Evolutionary conservation across 1,284 basidiomycete species (phyloP).

Genomic region (Leccinum griseonigrum): DNA sequence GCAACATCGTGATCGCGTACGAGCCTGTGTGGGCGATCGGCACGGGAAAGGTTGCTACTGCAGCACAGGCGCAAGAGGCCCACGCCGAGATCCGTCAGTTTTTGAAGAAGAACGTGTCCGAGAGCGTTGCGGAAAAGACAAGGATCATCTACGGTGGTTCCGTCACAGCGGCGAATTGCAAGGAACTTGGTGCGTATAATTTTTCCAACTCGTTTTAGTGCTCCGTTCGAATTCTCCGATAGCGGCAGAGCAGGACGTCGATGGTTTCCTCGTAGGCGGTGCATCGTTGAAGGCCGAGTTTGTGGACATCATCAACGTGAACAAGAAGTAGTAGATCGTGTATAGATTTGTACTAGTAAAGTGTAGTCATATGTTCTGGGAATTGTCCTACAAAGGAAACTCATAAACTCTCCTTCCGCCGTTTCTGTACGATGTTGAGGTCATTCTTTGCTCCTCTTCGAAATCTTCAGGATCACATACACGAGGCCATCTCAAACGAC

Average conservation of each 20-base stretch:
- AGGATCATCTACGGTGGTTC: constrained; percentile 97
- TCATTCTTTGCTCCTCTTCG: constrained; percentile 31
- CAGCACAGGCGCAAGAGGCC: constrained; percentile 90
- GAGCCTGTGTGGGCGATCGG: constrained; percentile 99
- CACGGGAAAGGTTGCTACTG: constrained; percentile 93
- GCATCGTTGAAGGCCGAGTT: constrained; percentile 98
- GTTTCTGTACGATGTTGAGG: constrained; percentile 19
- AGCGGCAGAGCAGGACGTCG: constrained; percentile 84
- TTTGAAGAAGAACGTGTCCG: constrained; percentile 66
- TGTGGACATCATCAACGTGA: constrained; percentile 86
- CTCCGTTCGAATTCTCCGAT: neutral
- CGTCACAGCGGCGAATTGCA: constrained; percentile 86
- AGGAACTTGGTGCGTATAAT: constrained; percentile 58
- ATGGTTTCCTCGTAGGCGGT: constrained; percentile 99
- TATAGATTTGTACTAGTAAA: neutral
- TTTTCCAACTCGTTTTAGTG: neutral
- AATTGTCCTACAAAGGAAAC: neutral
- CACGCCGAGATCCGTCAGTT: constrained; percentile 85
- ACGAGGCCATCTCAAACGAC: constrained; percentile 2
- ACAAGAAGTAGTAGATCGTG: constrained; percentile 26
- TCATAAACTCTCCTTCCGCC: neutral
- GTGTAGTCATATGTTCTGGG: neutral
- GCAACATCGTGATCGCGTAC: constrained; percentile 93
- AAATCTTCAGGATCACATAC: constrained; percentile 20
- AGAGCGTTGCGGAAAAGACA: constrained; percentile 69